A percentile compares a stretch with the other conserved stretches of the same genome.
Evolutionary conservation across 2,329 filamentous ascomycete genomes (phyloP).

Genomic region (Fusarium decemcellulare): DNA sequence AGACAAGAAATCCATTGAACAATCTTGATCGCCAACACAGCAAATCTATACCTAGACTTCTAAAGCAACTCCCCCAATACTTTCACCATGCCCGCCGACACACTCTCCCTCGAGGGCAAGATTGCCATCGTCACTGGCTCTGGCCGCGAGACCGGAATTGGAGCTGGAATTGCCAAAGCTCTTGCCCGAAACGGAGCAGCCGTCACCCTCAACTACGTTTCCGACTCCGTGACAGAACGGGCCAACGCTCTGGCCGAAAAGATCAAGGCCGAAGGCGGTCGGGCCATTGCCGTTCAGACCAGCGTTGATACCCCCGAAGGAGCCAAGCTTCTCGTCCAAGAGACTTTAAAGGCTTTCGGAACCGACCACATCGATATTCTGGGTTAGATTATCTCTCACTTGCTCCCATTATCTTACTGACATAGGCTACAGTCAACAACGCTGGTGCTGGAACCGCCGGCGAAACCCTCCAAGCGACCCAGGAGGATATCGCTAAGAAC

Average conservation of each 20-base stretch:
- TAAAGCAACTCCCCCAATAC: not conserved
- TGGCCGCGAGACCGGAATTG: constrained; percentile 59
- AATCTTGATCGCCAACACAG: not conserved
- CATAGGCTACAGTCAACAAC: constrained; percentile 61
- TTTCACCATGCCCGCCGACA: constrained; percentile 49
- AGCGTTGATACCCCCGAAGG: constrained; percentile 50
- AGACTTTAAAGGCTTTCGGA: constrained; percentile 52
- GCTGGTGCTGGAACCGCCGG: constrained; percentile 45
- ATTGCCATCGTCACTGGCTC: constrained; percentile 61
- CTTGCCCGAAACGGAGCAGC: constrained; percentile 58
- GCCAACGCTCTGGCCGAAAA: constrained; percentile 50
- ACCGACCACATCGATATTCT: constrained; percentile 58
- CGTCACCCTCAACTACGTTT: constrained; percentile 57
- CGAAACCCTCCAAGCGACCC: constrained; percentile 34
- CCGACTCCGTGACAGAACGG: constrained; percentile 48
- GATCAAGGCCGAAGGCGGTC: constrained; percentile 47
- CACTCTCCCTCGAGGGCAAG: constrained; percentile 57
- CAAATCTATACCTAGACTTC: too few species aligned
- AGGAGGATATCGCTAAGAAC: constrained; percentile 43
- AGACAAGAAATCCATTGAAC: not conserved
- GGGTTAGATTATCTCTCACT: too few species aligned
- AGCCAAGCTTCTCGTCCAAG: constrained; percentile 49
- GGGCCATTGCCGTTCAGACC: constrained; percentile 51
- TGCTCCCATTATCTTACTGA: too few species aligned
- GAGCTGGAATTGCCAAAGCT: constrained; percentile 56